These are phyloP conservation scores for Circinella minor DNA, from an alignment of 371 early-diverging fungal genomes.

Conservation along the genomic window DNA sequence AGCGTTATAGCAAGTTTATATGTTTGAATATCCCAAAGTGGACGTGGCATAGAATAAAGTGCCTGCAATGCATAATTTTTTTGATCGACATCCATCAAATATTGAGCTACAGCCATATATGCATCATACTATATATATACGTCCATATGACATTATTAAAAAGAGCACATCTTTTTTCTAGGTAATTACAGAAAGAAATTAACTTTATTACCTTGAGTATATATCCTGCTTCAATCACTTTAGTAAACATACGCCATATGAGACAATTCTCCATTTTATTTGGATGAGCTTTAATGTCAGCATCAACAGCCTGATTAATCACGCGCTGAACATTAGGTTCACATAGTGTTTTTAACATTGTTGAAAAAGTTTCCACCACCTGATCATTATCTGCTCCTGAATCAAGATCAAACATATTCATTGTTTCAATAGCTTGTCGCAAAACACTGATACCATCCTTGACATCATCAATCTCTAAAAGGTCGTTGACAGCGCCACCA, in stretches of 20 bases:
- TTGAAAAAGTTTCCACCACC: constrained; percentile 37
- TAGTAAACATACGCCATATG: constrained; percentile 43
- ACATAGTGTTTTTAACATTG: constrained; percentile 38
- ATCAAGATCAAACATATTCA: constrained; percentile 25
- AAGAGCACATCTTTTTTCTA: neutral
- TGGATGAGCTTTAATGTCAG: constrained; percentile 6
- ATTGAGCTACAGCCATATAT: constrained; percentile 30
- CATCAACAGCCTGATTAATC: constrained; percentile 27
- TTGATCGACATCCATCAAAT: constrained; percentile 27
- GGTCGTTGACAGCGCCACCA: constrained; percentile 11
- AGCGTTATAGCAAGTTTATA: constrained; percentile 41
- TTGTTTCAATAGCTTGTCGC: constrained; percentile 27
- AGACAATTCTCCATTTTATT: constrained; percentile 30
- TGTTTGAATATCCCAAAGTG: constrained; percentile 37
- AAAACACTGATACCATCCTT: constrained; percentile 31
- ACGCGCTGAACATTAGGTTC: constrained; percentile 28
- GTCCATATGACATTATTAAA: neutral
- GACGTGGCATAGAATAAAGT: constrained; percentile 41
- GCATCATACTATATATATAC: constrained; percentile 23
- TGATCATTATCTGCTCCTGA: constrained; percentile 19
- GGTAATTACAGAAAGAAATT: neutral
- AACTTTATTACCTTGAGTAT: constrained; percentile 30
- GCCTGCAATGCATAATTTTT: constrained; percentile 35
- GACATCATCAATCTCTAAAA: constrained; percentile 34
- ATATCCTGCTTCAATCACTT: constrained; percentile 47